Base-by-base conservation (phyloP, 805 yeast species). In the Ogataea angusta region DNA sequence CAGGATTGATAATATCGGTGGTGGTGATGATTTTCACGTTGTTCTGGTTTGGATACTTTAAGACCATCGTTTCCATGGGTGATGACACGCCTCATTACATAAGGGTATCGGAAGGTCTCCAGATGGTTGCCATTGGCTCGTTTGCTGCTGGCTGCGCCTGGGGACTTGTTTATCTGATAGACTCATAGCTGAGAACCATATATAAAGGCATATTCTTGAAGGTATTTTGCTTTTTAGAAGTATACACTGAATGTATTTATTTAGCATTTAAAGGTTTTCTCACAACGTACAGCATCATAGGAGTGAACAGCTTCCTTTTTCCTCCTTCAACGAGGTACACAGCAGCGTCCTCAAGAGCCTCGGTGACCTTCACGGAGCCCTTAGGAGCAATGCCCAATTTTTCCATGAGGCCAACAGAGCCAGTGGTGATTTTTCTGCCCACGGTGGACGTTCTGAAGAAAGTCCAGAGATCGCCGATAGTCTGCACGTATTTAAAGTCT, bases 101-200 rank as follows among this genome's bases (percentile, higher is more conserved):
- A 48, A 83, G 82, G 56, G 66, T 83, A 3, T 66, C 70, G 37
- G 96, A 90, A 63, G 98, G 97, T 31, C 42, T 83, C 14, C 95
- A 88, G 66, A 91, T 93, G 98, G 80, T 88, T 39, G 64, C 83
- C n/a, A 90, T 87, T 36, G 99, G 99, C 28, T 95, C 97, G n/a
- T 68, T 85, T 23, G 98, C 99, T 16, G 98, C 99, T 4, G 95
- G 96, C 4, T 85, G 95, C 17, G 99, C 99, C 9, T 91, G 96
- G 95, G 78, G 78, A 32, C 76, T 90, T 59, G 99, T 91, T 24
- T 83, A 80, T 60, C 62, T 82, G 48, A 80, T 91, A 46, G 96
- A 82, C 34, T 44, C 43, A 27, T 29, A 41, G 18, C 13, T 34
- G 27, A 34, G 21, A 9, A 23, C 17, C 12, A 5, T 7, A 5